Conservation (phyloP, 1,284 basidiomycete genomes). For the Peniophora sp. region DNA sequence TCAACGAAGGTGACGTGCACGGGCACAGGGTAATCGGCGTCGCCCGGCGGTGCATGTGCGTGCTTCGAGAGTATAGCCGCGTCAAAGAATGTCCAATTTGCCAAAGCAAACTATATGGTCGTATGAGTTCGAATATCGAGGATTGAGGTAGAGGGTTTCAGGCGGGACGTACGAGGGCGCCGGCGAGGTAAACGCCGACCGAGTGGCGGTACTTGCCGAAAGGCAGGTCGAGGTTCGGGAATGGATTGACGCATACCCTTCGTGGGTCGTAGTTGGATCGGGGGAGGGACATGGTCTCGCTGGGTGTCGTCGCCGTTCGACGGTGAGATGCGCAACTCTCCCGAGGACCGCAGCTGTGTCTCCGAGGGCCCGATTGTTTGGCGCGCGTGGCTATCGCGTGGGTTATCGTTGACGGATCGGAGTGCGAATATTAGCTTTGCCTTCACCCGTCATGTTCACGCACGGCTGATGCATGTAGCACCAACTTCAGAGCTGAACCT, state of each 20-base stretch:
- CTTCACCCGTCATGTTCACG: too few species aligned
- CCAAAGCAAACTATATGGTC: conserved; percentile 71
- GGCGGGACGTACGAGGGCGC: conserved; percentile 67
- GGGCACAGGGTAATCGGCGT: conserved; percentile 64
- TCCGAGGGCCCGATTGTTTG: too few species aligned
- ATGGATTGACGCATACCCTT: conserved; percentile 74
- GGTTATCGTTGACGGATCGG: too few species aligned
- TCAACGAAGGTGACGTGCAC: conserved; percentile 89
- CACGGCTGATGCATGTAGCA: too few species aligned
- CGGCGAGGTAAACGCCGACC: conserved; percentile 86
- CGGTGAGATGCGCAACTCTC: too few species aligned
- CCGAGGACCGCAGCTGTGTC: too few species aligned
- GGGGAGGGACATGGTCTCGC: conserved; percentile 51
- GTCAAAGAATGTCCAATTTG: conserved; percentile 95
- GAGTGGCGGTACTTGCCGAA: conserved; percentile 66
- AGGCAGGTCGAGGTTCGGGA: conserved; percentile 54
- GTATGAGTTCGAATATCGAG: neutral
- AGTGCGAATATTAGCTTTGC: too few species aligned
- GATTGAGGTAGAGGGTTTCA: conserved; percentile 2
- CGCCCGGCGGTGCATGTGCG: conserved; percentile 62
- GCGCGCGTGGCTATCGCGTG: too few species aligned
- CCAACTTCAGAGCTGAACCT: too few species aligned
- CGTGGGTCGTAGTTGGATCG: conserved; percentile 82
- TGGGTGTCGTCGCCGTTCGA: too few species aligned
- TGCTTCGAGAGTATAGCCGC: conserved; percentile 86